Evolutionary conservation across 768 basidiomycete genomes (phyloP).

Genomic region (Strobilomyces confusus): DNA sequence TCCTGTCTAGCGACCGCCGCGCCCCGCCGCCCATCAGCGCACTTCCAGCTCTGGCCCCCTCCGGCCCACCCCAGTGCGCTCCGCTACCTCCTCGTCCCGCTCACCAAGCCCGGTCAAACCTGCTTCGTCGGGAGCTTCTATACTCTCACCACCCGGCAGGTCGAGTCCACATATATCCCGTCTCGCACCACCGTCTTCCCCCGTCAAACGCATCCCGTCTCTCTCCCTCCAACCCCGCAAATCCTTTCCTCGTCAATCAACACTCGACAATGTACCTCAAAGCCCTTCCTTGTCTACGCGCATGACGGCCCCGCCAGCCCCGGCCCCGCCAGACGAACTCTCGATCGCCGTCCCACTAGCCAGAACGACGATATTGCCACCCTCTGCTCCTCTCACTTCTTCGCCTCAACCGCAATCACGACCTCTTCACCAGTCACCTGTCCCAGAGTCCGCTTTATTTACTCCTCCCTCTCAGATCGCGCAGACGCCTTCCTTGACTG

Average conservation of each 20-base stretch:
- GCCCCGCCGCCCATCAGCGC: conserved; percentile 51
- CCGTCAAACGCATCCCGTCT: conserved; percentile 52
- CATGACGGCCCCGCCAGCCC: conserved; percentile 23
- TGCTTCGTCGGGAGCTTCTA: conserved; percentile 14
- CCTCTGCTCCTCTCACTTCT: conserved; percentile 32
- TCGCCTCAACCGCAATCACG: conserved; percentile 27
- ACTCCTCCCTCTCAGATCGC: conserved; percentile 15
- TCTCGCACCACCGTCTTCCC: conserved; percentile 42
- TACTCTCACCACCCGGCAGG: conserved; percentile 29
- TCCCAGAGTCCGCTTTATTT: conserved; percentile 5
- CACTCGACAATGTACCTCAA: conserved; percentile 32
- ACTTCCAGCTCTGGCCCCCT: conserved; percentile 48
- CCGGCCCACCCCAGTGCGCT: conserved; percentile 40
- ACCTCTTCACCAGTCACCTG: conserved; percentile 20
- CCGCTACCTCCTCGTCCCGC: conserved; percentile 50
- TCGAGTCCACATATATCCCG: conserved; percentile 26
- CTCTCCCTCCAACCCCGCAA: conserved; percentile 47
- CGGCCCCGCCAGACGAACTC: conserved; percentile 16
- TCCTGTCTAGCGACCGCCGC: conserved; percentile 27
- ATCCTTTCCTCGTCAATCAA: conserved; percentile 45
- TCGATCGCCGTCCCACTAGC: conserved; percentile 14
- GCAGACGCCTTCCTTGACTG: conserved; percentile 14
- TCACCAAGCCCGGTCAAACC: conserved; percentile 63
- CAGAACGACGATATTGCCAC: conserved; percentile 40
- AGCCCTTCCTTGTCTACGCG: conserved; percentile 24